phyloP scores from a whole-genome alignment of 768 basidiomycete species.

The Agaricus sinodeliciosus region DNA sequence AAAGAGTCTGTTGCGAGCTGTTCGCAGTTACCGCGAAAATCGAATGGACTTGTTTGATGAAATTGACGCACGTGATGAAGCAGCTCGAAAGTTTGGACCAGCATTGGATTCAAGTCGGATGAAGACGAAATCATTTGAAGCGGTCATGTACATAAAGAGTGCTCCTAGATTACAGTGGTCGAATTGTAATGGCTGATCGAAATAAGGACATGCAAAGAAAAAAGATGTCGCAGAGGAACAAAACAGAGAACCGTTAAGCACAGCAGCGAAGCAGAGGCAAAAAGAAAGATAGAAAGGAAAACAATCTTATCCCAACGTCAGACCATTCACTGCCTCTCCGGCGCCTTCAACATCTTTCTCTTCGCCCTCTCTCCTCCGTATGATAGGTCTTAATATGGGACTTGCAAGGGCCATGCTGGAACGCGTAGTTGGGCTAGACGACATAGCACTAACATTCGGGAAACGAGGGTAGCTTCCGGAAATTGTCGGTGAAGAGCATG shows the following conservation, averaged over 20 bases:
- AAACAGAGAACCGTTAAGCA: not conserved
- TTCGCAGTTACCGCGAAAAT: too few species aligned
- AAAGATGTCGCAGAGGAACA: not conserved
- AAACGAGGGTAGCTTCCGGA: conserved; percentile 41
- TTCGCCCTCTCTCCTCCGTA: conserved; percentile 51
- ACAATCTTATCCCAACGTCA: conserved; percentile 37
- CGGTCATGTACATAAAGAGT: not conserved
- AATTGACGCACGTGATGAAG: conserved; percentile 1
- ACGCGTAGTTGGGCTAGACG: conserved; percentile 72
- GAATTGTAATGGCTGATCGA: not conserved
- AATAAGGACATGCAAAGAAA: not conserved
- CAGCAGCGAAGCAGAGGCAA: not conserved
- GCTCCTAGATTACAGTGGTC: not conserved
- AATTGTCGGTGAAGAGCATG: conserved; percentile 70
- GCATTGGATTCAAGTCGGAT: too few species aligned
- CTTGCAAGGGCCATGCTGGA: conserved; percentile 64
- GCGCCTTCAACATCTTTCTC: conserved; percentile 74
- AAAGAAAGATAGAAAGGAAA: not conserved
- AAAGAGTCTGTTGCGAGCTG: too few species aligned
- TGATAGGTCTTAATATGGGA: conserved; percentile 67
- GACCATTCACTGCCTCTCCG: conserved; percentile 66
- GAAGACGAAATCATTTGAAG: too few species aligned
- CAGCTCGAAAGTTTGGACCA: not conserved
- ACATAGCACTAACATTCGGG: conserved; percentile 42
- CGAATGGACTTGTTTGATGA: not conserved